A percentile compares a stretch with the other conserved stretches of the same genome.
These are phyloP conservation scores for Termitomyces sp. DNA, from an alignment of 768 basidiomycete genomes.

Conservation along the genomic window DNA sequence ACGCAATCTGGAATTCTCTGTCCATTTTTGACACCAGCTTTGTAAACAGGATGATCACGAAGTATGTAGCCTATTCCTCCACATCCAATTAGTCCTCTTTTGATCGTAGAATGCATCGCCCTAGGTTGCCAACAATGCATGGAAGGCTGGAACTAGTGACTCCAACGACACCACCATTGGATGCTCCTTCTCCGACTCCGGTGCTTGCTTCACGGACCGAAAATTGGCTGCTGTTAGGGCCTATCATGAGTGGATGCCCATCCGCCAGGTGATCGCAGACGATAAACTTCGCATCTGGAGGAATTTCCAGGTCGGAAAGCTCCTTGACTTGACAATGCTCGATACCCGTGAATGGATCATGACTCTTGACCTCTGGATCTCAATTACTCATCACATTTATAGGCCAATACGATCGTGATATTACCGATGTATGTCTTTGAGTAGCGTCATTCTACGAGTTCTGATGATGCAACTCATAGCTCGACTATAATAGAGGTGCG, in stretches of 20 bases:
- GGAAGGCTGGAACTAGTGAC: conserved; percentile 5
- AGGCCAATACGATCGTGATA: not conserved
- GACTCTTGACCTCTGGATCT: not conserved
- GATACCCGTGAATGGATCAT: conserved; percentile 41
- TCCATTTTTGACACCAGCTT: not conserved
- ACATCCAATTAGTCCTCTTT: no score
- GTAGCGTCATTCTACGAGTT: not conserved
- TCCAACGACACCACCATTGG: conserved; percentile 48
- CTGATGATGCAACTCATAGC: not conserved
- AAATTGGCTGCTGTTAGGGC: conserved; percentile 54
- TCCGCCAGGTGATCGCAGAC: conserved; percentile 50
- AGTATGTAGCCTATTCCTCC: not conserved
- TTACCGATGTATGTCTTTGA: not conserved
- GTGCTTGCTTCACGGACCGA: conserved; percentile 38
- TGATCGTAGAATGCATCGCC: not conserved
- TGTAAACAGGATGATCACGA: conserved; percentile 1
- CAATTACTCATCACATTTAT: not conserved
- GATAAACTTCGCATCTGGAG: conserved; percentile 58
- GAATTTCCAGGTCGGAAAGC: conserved; percentile 57
- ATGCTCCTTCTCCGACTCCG: conserved; percentile 45
- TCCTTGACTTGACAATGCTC: conserved; percentile 55
- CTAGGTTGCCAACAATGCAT: conserved; percentile 2
- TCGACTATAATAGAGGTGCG: not conserved
- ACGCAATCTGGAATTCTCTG: not conserved
- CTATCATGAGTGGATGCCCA: conserved; percentile 61